Base-by-base conservation (phyloP, 129 eudicot species). In the Centaurea solstitialis region DNA sequence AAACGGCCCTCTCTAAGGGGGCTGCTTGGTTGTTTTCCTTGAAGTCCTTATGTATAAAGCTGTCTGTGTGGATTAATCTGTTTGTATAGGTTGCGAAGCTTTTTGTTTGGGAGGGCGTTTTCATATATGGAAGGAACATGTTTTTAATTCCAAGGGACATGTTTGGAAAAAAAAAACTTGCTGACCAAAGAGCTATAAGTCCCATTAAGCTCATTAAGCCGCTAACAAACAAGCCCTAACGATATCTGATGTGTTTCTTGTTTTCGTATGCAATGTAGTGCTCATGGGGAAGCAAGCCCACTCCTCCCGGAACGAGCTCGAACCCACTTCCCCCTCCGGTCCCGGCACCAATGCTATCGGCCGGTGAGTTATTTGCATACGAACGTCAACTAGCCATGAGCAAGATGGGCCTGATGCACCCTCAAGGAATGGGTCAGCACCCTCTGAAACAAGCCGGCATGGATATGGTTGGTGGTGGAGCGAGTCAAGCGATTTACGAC, bases 251-350 rank as follows among this genome's bases (percentile, higher is more conserved):
- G 12, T 61, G 23, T 50, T 17, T 69, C n/a, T 18, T 15, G 22
- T 1, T 39, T 30, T 77, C 8, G 41, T 5, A 7, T 22, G 61
- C 45, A 3, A 72, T 79, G 13, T 79, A 94, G 98, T 91, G 98
- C 72, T 91, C 93, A 6, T 94, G 98, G 97, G 98, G 97, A 17
- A 94, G 89, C 89, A 94, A 94, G 83, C 98, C 97, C 2, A 94
- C 98, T 37, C 95, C 95, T 30, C 89, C 93, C 1, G 98, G 97
- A 62, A 91, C 91, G 28, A 82, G 78, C 83, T 94, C 95, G 83
- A 94, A 90, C 79, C 97, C 98, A 15, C 97, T 91, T 70, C 98
- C 89, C 0, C 94, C 94, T 13, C 98, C 97, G 0, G 93, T 88
- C 18, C 91, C 98, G 4, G 91, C 89, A 22, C 83, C 90, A 22